Base-by-base conservation (phyloP, 1,139 yeast genomes). In the Yamadazyma taylorii region DNA sequence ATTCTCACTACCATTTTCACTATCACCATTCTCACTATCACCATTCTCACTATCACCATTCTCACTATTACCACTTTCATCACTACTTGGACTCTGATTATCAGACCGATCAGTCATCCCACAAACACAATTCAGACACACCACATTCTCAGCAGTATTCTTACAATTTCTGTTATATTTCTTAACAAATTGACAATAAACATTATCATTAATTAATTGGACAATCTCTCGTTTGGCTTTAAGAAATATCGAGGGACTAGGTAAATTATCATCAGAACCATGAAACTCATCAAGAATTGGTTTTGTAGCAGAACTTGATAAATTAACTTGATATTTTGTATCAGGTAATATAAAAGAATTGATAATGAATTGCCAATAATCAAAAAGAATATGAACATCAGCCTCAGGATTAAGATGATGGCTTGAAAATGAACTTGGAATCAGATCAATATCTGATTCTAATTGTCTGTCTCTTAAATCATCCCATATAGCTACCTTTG, bases 151-250 rank as follows among this genome's bases (percentile, higher is more conserved):
- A 4, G 32, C 24, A 26, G 40, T 33, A 16, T 12, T 17, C 29
- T 19, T 19, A 21, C 12, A 27, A 16, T 12, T 27, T 27, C 21
- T 27, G 21, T 40, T 44, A 10, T 36, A 29, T 26, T 40, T 36
- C 24, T 47, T 49, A 23, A 46, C 33, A 37, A 46, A 44, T 33
- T 44, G 39, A 33, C 45, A 39, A 43, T 69, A 73, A 4, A 64
- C 73, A 45, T 74, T 75, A 45, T 73, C 79, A 41, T 73, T 61
- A 25, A 75, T 49, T 19, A 75, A 43, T 41, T 66, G 73, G 19
- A 71, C 36, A 5, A 70, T 66, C 34, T 72, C 75, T 37, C 62
- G 60, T 45, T 68, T 68, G 3, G 78, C 75, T n/a, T 56, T 58
- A 23, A 63, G 38, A n/a, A 75, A 53, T 2, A 60, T 55, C 13